Evolutionary conservation across 345 rosid genomes (phyloP).

Genomic region (Odontarrhena argentea): DNA sequence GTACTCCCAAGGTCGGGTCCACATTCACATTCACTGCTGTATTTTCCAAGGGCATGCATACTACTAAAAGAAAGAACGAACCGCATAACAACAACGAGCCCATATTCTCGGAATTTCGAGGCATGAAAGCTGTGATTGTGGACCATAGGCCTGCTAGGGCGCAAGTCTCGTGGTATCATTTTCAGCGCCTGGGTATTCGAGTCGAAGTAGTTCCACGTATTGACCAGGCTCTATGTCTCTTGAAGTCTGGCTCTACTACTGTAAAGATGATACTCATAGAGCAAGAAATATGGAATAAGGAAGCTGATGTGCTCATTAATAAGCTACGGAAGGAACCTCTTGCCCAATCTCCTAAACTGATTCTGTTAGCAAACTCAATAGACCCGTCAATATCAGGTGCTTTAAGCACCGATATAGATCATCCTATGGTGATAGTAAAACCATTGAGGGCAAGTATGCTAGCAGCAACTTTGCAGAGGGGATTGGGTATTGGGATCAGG

Average conservation of each 20-base stretch:
- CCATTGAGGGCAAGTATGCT: conserved; percentile 87
- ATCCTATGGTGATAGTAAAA: conserved; percentile 64
- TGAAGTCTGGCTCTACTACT: conserved; percentile 40
- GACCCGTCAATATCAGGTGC: conserved; percentile 16
- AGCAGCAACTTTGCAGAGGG: conserved; percentile 76
- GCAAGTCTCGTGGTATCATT: conserved; percentile 74
- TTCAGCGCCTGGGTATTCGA: conserved; percentile 73
- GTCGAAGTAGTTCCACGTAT: conserved; percentile 63
- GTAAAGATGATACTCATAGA: conserved; percentile 70
- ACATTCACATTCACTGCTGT: conserved; percentile 93
- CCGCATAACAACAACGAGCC: conserved; percentile 51
- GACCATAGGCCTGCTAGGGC: conserved; percentile 76
- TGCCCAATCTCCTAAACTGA: conserved; percentile 50
- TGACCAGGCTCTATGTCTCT: conserved; percentile 48
- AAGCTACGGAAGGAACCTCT: conserved; percentile 43
- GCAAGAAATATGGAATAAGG: conserved; percentile 81
- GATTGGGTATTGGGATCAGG: conserved; percentile 66
- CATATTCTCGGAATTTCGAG: conserved; percentile 57
- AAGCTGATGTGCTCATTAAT: conserved; percentile 52
- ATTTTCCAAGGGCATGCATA: conserved; percentile 53
- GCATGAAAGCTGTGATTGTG: conserved; percentile 77
- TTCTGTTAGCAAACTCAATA: conserved; percentile 64
- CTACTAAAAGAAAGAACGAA: conserved; percentile 50
- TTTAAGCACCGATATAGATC: conserved; percentile 34
- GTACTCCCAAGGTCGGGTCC: conserved; percentile 76